Conservation (phyloP, 768 basidiomycete species). For the Pleurotus giganteus region DNA sequence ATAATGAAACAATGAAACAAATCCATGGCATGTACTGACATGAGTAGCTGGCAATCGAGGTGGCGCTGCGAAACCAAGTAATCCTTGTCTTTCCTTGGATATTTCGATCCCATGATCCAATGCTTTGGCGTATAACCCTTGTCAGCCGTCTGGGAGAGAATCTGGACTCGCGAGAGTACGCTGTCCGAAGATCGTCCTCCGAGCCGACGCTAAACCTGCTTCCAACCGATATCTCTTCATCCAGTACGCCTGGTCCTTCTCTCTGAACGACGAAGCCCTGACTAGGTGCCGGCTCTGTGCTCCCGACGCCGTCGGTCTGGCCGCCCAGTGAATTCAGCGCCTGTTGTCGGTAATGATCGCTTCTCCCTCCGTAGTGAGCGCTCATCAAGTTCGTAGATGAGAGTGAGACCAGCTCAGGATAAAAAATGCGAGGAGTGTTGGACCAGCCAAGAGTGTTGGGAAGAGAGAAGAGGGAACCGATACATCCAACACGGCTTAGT, state of each 20-base stretch:
- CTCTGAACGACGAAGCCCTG: background rate
- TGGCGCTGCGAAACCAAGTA: conserved; percentile 4
- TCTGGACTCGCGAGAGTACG: conserved; percentile 1
- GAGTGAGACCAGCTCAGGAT: conserved; percentile 8
- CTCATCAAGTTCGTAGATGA: background rate
- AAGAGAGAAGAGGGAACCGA: background rate
- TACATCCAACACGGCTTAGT: background rate
- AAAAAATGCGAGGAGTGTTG: background rate
- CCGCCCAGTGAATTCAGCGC: conserved; percentile 6
- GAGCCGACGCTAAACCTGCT: conserved; percentile 5
- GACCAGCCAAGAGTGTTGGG: background rate
- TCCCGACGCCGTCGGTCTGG: conserved; percentile 2
- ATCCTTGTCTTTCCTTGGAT: conserved; percentile 3
- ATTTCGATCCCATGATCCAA: background rate
- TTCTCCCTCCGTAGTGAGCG: background rate
- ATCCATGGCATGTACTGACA: background rate
- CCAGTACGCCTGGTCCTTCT: background rate
- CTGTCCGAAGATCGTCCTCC: conserved; percentile 1
- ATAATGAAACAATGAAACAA: background rate
- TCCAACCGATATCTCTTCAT: background rate
- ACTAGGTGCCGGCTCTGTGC: background rate
- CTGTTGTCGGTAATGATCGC: background rate
- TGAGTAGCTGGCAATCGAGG: background rate
- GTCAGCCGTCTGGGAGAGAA: conserved; percentile 5
- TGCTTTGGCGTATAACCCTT: background rate